Conservation (phyloP, 148 eudicot species). For the Rhododendron ovatum region DNA sequence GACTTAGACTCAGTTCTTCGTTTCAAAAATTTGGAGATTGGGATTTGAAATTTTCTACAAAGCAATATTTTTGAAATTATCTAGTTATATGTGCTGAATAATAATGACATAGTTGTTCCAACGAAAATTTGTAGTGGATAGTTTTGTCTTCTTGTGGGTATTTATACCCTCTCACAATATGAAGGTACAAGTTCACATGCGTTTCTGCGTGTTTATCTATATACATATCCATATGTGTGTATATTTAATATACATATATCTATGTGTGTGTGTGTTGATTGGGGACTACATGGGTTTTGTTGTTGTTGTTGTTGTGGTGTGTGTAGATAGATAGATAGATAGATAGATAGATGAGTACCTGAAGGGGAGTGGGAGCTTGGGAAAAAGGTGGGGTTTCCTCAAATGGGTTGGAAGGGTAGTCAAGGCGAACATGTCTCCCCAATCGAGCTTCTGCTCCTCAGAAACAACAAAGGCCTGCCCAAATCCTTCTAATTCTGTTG, state of each 20-base stretch:
- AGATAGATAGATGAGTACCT: background rate
- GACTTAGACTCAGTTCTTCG: background rate
- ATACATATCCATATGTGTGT: background rate
- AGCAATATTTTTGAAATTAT: background rate
- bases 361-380: background rate
- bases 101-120: background rate
- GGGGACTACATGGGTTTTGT: no score
- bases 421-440: constrained; percentile 29
- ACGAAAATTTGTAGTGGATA: background rate
- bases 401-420: constrained; percentile 18
- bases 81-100: background rate
- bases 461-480: constrained; percentile 33
- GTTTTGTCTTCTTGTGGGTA: no score
- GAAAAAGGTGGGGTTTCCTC: constrained; percentile 13
- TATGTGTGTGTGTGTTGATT: no score
- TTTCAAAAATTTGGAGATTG: no score
- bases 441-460: constrained; percentile 37
- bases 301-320: no score
- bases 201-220: no score
- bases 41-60: background rate
- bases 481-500: constrained; percentile 24
- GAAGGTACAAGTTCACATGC: background rate
- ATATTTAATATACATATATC: background rate
- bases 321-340: background rate
- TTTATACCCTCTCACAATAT: background rate